Base-by-base conservation (phyloP, 345 rosid species). In the Atalantia buxifolia region DNA sequence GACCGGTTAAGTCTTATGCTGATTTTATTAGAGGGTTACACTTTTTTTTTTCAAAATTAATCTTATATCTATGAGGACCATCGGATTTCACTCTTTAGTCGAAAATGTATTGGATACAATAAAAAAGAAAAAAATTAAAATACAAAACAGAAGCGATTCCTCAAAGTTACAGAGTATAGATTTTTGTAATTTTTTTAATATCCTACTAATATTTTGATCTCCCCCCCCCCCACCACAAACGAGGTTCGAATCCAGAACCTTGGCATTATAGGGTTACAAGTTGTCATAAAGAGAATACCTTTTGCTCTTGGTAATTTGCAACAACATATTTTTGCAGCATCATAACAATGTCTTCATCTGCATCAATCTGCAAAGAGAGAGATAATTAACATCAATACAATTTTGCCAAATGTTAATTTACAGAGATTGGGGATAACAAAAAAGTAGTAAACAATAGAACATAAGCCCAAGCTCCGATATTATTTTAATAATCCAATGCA, bases 311-410 rank as follows among this genome's bases (percentile, higher is more conserved):
- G 81, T 91, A 93, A 84, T 91, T 94, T 80, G 73, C 87, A 73
- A 89, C 77, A 55, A 96, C 86, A 81, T 89, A 96, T 75, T 88
- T 90, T 79, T 89, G 91, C 79, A 96, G 86, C 90, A 90, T 83
- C 75, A 62, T 69, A 75, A 87, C 79, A 69, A 94, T 79, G 77
- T 88, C 97, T 83, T 89, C 89, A 84, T 87, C 95, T 76, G 91
- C 89, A 81, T 89, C 90, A 75, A 89, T 89, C 99, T 96, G 91
- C 67, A 83, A 78, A 81, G 78, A 73, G 13, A 18, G 35, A 80
- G 25, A 67, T 62, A 72, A 66, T 25, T 36, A 76, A 24, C 24
- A 62, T 19, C 22, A 75, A 75, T 31, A 55, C 62, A 53, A 55
- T 56, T 68, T 35, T 55, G 65, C 9, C 31, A 22, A 55, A 33